A percentile compares a stretch with the other conserved stretches of the same genome.
These are phyloP conservation scores for Podila epigama DNA, from an alignment of 192 early-diverging fungal species.

Conservation along the genomic window DNA sequence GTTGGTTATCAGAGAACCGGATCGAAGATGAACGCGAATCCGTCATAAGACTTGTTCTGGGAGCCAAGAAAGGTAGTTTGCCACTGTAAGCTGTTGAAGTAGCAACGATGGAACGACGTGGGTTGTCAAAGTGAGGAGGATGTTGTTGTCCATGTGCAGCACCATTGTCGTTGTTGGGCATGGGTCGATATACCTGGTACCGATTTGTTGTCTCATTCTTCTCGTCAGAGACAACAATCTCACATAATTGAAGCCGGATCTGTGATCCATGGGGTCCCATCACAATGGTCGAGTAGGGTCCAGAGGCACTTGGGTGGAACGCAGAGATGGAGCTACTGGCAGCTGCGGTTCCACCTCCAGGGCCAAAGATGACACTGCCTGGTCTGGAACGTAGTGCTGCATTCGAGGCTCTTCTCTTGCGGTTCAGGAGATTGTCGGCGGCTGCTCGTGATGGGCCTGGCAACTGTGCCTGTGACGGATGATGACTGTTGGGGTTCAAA, in stretches of 20 bases:
- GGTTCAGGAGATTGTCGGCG: conserved; percentile 31
- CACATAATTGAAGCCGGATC: conserved; percentile 31
- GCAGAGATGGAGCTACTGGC: neutral
- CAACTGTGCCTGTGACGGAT: neutral
- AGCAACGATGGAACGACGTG: neutral
- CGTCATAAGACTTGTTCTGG: neutral
- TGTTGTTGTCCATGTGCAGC: neutral
- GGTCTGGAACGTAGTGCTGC: conserved; percentile 30
- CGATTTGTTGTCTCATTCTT: conserved; percentile 41
- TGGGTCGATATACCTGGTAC: conserved; percentile 40
- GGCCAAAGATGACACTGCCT: conserved; percentile 9
- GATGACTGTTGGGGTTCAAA: conserved; percentile 21
- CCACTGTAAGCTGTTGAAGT: conserved; percentile 12
- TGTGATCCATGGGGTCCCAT: conserved; percentile 36
- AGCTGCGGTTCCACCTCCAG: neutral
- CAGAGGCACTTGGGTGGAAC: conserved; percentile 21
- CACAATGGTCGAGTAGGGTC: conserved; percentile 30
- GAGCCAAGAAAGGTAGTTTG: conserved; percentile 15
- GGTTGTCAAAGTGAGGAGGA: neutral
- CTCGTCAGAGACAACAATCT: conserved; percentile 42
- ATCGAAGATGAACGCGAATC: conserved; percentile 31
- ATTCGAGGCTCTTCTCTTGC: conserved; percentile 39
- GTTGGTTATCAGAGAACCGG: conserved; percentile 3
- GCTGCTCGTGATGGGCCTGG: no score
- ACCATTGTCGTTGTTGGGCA: conserved; percentile 3